Base-by-base conservation (phyloP, 2,329 filamentous ascomycete species). In the Fonsecaea nubica region DNA sequence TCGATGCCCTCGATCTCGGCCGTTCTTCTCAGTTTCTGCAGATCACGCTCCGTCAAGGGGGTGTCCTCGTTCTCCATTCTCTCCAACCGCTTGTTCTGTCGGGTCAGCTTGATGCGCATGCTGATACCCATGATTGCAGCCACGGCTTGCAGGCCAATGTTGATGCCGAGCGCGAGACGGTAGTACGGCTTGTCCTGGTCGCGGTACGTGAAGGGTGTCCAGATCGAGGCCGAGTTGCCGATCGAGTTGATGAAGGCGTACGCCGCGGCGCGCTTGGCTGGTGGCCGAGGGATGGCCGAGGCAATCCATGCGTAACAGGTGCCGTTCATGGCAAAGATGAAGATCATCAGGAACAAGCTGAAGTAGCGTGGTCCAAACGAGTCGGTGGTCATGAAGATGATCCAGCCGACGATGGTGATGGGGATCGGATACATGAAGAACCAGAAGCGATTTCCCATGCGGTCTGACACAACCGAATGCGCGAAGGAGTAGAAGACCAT, bases 301-400 rank as follows among this genome's bases (percentile, higher is more conserved):
- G 81, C 80, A 58, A 86, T 83, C 84, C 84, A 85, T 3, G 79
- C 78, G 67, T 78, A 81, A 12, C 79, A 66, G 3, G 82, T 85
- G 38, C 81, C 82, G 76, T 85, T 85, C 75, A 83, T 83, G n/a
- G 83, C 80, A 69, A 86, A 86, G 66, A 87, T 80, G 70, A 86
- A 86, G 77, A 64, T 45, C 61, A 86, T 82, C 38, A 86, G 76
- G 77, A 86, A 87, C 65, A 86, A 77, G 32, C 80, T 81, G 75
- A 86, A 83, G 76, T 87, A 88, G 33, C 83, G 80, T 0, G 84
- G 79, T 0, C 82, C 85, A 62, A 87, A 86, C 25, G 72, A 71
- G 7, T 79, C 72, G 12, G 81, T 83, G 4, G 81, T 81, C 82
- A 87, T 86, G 76, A 86, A 87, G 63, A 87, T 77, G 48, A 86